Evolutionary conservation across 768 basidiomycete genomes (phyloP), one percentile per base, ranked within the genome.

Genomic region (Tylopilus plumbeoviolaceoides): DNA sequence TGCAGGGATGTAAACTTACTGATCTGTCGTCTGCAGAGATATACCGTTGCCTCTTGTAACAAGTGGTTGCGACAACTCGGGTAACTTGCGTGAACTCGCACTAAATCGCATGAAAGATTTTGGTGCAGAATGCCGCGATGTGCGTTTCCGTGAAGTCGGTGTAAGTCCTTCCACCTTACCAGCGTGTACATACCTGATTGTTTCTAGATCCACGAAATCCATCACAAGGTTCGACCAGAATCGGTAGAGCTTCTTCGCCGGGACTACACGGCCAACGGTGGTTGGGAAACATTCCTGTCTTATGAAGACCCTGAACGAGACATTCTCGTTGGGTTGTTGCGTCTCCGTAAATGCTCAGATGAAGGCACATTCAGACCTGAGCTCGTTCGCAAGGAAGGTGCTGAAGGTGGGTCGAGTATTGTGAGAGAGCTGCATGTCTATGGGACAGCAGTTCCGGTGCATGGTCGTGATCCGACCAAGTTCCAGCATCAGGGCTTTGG

Each of bases 281-380:
- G 97, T 43, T 99, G 97, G 97, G 97, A 99, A 73, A 98, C 97
- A 2, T 99, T 99, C 81, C 74, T 99, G 6, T 95, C 95, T 27
- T 99, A 98, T 66, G 97, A 99, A 73, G 97, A 99, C 68, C 95
- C 97, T 7, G 93, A 94, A 70, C 84, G 83, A 49, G 97, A 99
- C 63, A 98, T 99, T 68, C 83, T 99, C 42, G 84, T 99, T 55
- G 97, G 97, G 20, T 73, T 99, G 27, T 77, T 99, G 36, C 83
- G 97, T 30, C 73, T 99, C 62, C 78, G 97, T 46, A 98, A 95
- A 68, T 98, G 97, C 65, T 95, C 93, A 1, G 91, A 95, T 51
- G 95, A 98, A 57, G 95, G 95, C 2, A 98, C 95, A 3, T 99
- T 95, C 76, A 79, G 97, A 45, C 90, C 92, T 23, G 97, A 99